Conservation (phyloP, 371 early-diverging fungal species). For the Syncephalastrum racemosum region DNA sequence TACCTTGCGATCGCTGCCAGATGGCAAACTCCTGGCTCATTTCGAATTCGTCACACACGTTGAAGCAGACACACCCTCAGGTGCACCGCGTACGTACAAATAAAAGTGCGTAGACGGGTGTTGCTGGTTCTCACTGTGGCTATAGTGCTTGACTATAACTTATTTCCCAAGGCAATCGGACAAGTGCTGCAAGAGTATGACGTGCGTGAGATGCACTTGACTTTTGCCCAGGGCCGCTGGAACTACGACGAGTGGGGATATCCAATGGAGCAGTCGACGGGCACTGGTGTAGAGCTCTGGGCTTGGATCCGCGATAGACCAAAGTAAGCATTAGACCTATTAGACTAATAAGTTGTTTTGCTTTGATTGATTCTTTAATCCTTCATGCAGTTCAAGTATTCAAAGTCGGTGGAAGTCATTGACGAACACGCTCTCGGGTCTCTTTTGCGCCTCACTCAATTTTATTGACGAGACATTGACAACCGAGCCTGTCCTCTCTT, state of each 20-base stretch:
- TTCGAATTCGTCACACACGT: conserved; percentile 70
- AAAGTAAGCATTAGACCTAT: too few species aligned
- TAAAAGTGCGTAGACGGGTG: background rate
- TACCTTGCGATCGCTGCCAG: conserved; percentile 60
- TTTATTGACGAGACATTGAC: conserved; percentile 85
- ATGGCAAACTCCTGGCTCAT: conserved; percentile 78
- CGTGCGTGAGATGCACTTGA: conserved; percentile 78
- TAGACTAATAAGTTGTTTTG: too few species aligned
- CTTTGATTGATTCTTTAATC: background rate
- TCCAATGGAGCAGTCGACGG: conserved; percentile 55
- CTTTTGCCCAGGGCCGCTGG: conserved; percentile 92
- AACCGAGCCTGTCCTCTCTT: conserved; percentile 68
- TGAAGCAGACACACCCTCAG: conserved; percentile 27
- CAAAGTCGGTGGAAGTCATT: conserved; percentile 80
- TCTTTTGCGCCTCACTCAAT: conserved; percentile 95
- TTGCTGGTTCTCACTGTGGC: background rate
- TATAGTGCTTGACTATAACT: conserved; percentile 66
- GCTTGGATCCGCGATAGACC: conserved; percentile 68
- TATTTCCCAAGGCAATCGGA: conserved; percentile 85
- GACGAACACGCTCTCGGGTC: conserved; percentile 88
- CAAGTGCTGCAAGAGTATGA: conserved; percentile 76
- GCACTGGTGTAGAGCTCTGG: conserved; percentile 81
- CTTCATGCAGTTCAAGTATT: conserved; percentile 36
- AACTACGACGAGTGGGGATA: conserved; percentile 79
- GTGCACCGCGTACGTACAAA: conserved; percentile 22